Conservation (phyloP, 2,329 filamentous ascomycete genomes). For the Scortechinia acanthostroma region DNA sequence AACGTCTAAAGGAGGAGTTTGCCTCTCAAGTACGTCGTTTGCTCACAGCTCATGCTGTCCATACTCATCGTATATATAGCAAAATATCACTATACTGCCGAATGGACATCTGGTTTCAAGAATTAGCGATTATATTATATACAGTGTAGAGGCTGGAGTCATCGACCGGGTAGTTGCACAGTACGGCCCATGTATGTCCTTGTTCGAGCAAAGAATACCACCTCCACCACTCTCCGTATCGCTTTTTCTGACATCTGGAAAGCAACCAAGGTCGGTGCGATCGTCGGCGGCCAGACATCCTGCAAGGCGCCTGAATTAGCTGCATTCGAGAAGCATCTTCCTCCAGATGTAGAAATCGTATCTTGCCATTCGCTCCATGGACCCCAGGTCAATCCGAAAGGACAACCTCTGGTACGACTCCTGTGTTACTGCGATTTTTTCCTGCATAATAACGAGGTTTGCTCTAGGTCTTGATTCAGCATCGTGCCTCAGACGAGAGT, state of each 20-base stretch:
- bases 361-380: constrained; percentile 96
- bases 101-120: constrained; percentile 95
- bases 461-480: constrained; percentile 10
- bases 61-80: constrained; percentile 41
- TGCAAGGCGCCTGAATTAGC: constrained; percentile 95
- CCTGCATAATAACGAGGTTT: neutral
- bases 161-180: constrained; percentile 81
- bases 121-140: constrained; percentile 96
- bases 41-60: constrained; percentile 38
- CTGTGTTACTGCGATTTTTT: neutral
- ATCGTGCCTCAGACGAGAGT: constrained; percentile 73
- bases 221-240: constrained; percentile 6
- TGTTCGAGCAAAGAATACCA: constrained; percentile 4
- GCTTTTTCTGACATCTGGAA: constrained; percentile 7
- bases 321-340: constrained; percentile 84
- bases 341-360: constrained; percentile 81
- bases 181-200: constrained; percentile 83
- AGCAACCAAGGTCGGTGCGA: constrained; percentile 92
- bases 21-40: constrained; percentile 9
- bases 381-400: constrained; percentile 77
- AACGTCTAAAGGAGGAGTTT: constrained; percentile 18
- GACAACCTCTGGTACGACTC: constrained; percentile 70
- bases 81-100: constrained; percentile 76
- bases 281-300: constrained; percentile 94
- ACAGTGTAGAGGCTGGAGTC: constrained; percentile 89